Conservation (phyloP, 1,139 yeast species). For the Magnusiomyces sp. region DNA sequence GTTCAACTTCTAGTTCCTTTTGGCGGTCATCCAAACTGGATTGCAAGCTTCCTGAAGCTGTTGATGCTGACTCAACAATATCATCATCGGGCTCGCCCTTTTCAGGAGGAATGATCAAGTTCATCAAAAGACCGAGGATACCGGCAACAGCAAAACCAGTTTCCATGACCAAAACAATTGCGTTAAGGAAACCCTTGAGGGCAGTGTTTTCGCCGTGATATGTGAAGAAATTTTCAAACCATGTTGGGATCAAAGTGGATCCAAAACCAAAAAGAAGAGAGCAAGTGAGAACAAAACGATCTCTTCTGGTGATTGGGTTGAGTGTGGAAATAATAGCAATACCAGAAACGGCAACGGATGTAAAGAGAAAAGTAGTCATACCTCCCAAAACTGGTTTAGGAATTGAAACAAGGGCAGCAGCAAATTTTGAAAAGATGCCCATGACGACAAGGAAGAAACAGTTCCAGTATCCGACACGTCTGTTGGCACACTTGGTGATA, state of each 20-base stretch:
- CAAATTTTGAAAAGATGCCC: conserved; percentile 85
- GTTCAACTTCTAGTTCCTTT: too few relatives aligned
- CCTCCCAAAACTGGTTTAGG: conserved; percentile 85
- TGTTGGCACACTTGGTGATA: conserved; percentile 80
- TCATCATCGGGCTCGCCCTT: conserved; percentile 56
- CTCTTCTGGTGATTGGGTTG: conserved; percentile 75
- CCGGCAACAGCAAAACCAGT: conserved; percentile 85
- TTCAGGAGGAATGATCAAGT: conserved; percentile 65
- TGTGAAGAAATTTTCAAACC: conserved; percentile 72
- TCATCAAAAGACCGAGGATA: conserved; percentile 61
- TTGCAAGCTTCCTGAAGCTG: too few relatives aligned
- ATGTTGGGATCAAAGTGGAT: conserved; percentile 60
- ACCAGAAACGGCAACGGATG: conserved; percentile 87
- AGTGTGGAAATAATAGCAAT: conserved; percentile 61
- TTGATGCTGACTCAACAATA: conserved; percentile 38
- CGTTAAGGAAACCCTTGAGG: conserved; percentile 65
- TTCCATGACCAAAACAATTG: conserved; percentile 75
- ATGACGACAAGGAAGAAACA: conserved; percentile 71
- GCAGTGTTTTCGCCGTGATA: conserved; percentile 59
- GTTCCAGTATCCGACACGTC: conserved; percentile 83
- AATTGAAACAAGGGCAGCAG: conserved; percentile 79
- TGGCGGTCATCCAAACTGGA: too few relatives aligned
- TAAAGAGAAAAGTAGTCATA: conserved; percentile 82
- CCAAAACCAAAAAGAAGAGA: conserved; percentile 73
- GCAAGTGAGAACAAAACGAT: conserved; percentile 73